phyloP scores from a whole-genome alignment of 2,329 filamentous ascomycete species.

The Geoglossum cookeanum region DNA sequence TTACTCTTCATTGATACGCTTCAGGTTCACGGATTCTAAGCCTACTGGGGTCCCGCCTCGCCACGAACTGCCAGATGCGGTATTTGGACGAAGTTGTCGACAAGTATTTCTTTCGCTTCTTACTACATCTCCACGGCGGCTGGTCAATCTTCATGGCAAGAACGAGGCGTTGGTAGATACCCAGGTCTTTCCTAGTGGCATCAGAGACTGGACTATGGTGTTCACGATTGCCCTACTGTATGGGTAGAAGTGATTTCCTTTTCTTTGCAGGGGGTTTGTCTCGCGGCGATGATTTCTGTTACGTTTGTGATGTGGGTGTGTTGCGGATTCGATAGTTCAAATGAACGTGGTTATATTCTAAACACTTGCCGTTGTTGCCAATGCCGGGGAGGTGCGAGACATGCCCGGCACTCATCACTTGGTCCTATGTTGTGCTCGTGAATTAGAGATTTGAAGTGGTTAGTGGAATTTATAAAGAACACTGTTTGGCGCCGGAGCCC shows the following conservation, averaged over 20 bases:
- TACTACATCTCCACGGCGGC: not conserved
- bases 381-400: not conserved
- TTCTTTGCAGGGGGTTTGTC: not conserved
- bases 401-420: not conserved
- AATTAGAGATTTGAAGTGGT: not conserved
- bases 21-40: conserved; percentile 33
- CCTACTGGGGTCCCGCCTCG: conserved; percentile 6
- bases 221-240: not conserved
- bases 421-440: not conserved
- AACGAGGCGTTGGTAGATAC: conserved; percentile 1
- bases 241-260: not conserved
- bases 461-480: not conserved
- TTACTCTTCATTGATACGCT: not conserved
- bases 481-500: too few species aligned
- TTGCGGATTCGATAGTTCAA: not conserved
- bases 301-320: not conserved
- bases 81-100: not conserved
- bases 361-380: not conserved
- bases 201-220: not conserved
- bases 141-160: not conserved
- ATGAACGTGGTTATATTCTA: not conserved
- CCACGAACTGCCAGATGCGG: not conserved
- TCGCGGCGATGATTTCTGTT: not conserved
- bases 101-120: not conserved
- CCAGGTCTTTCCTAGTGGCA: not conserved